A percentile compares a stretch with the other conserved stretches of the same genome.
Conservation (phyloP, 2,329 filamentous ascomycete genomes). For the Calonectria leucothoes region DNA sequence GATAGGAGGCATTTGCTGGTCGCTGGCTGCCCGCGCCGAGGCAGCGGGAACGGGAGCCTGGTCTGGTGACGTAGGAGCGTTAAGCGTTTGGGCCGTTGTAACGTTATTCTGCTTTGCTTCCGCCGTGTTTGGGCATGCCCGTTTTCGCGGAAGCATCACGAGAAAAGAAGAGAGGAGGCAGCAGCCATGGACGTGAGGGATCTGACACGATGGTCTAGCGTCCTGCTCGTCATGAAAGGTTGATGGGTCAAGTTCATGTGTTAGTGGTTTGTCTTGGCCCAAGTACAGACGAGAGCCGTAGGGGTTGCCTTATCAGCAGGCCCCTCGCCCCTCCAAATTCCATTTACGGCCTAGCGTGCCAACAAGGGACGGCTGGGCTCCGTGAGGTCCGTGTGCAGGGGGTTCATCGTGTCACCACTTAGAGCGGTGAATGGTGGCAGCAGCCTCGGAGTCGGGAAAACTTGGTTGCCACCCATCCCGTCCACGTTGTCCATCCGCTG, state of each 20-base stretch:
- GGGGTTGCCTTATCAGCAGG: conserved; percentile 12
- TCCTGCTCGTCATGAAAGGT: conserved; percentile 21
- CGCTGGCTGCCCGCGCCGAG: conserved; percentile 30
- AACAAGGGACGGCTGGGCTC: not conserved
- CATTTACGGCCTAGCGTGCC: conserved; percentile 3
- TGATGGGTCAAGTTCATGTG: conserved; percentile 29
- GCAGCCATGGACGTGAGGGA: conserved; percentile 22
- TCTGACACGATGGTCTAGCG: conserved; percentile 3
- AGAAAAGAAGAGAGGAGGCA: not conserved
- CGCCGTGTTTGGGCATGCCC: conserved; percentile 45
- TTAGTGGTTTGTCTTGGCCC: conserved; percentile 31
- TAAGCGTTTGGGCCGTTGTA: conserved; percentile 26
- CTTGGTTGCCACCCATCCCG: conserved; percentile 17
- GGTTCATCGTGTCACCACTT: not conserved
- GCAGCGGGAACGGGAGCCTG: conserved; percentile 36
- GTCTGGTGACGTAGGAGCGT: conserved; percentile 43
- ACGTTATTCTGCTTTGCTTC: conserved; percentile 33
- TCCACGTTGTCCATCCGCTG: not conserved
- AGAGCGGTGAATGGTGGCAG: conserved; percentile 5
- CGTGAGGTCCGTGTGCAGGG: not conserved
- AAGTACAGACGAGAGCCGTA: conserved; percentile 5
- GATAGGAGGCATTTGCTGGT: conserved; percentile 28
- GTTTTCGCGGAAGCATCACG: conserved; percentile 50
- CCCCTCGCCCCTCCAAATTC: conserved; percentile 4
- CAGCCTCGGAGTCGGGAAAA: conserved; percentile 30